These are phyloP conservation scores for Talaromyces wortmannii DNA, from an alignment of 495 filamentous ascomycete species.

Conservation along the genomic window DNA sequence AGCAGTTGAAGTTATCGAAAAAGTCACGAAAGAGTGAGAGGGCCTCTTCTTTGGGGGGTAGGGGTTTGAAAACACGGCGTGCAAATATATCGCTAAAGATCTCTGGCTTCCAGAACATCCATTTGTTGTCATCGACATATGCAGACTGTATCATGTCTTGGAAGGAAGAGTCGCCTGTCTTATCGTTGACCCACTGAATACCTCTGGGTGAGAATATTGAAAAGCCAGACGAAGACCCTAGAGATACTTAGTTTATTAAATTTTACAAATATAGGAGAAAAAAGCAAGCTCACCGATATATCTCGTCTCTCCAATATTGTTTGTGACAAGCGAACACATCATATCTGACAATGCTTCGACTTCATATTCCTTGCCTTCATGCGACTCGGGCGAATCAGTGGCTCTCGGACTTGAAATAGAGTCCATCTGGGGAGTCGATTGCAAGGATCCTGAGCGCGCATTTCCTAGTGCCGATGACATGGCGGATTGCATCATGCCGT, in stretches of 20 bases:
- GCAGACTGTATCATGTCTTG: slow-evolving; percentile 89
- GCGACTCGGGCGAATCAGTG: slow-evolving; percentile 51
- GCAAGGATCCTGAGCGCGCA: slow-evolving; percentile 21
- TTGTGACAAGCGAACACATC: slow-evolving; percentile 99
- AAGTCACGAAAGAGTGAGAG: slow-evolving; percentile 82
- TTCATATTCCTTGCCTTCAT: slow-evolving; percentile 57
- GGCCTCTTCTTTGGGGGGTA: slow-evolving; percentile 77
- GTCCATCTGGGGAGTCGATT: slow-evolving; percentile 41
- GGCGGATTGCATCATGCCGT: slow-evolving; percentile 22
- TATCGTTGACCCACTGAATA: slow-evolving; percentile 98
- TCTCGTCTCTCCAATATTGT: slow-evolving; percentile 89
- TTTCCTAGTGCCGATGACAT: slow-evolving; percentile 1
- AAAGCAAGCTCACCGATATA: slow-evolving; percentile 70
- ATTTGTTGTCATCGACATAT: slow-evolving; percentile 81
- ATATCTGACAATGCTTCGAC: slow-evolving; percentile 92
- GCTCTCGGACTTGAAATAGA: slow-evolving; percentile 52
- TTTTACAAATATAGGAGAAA: not conserved
- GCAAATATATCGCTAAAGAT: slow-evolving; percentile 91
- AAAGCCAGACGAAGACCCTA: slow-evolving; percentile 94
- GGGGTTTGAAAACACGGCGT: slow-evolving; percentile 70
- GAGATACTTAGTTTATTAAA: slow-evolving; percentile 10
- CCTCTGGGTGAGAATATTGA: slow-evolving; percentile 98
- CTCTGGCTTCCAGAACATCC: slow-evolving; percentile 94
- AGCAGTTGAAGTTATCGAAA: slow-evolving; percentile 97
- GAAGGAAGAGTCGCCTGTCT: slow-evolving; percentile 90